These are phyloP conservation scores for Hippophae rhamnoides DNA, from an alignment of 306 rosid species.

Conservation along the genomic window DNA sequence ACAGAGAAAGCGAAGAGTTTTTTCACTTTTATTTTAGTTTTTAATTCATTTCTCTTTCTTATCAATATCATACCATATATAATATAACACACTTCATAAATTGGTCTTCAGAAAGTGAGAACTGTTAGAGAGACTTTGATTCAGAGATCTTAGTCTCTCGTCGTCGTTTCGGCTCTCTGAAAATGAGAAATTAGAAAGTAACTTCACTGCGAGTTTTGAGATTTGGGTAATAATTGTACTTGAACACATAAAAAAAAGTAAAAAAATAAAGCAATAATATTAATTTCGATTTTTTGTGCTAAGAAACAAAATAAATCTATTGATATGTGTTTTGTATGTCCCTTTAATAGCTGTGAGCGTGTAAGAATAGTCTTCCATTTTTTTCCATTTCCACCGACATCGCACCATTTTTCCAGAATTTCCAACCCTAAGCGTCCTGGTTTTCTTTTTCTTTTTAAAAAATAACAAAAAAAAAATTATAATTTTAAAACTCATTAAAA, in stretches of 20 bases:
- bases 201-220: slow-evolving; percentile 21
- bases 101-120: slow-evolving; percentile 17
- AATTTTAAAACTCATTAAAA: no score
- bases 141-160: slow-evolving; percentile 10
- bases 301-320: neutral
- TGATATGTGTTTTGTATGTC: neutral
- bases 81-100: neutral
- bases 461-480: no score
- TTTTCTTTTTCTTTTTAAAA: no score
- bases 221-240: slow-evolving; percentile 27
- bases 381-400: slow-evolving; percentile 46
- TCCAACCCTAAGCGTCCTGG: slow-evolving; percentile 3
- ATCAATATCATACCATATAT: neutral
- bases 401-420: slow-evolving; percentile 8
- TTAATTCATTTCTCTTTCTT: slow-evolving; percentile 1
- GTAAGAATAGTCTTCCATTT: slow-evolving; percentile 15
- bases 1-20: slow-evolving; percentile 29
- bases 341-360: slow-evolving; percentile 10
- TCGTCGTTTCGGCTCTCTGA: slow-evolving; percentile 20
- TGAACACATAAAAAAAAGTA: neutral
- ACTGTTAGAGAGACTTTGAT: slow-evolving; percentile 11
- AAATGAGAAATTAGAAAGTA: slow-evolving; percentile 2
- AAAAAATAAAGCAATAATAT: neutral
- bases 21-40: slow-evolving; percentile 16
- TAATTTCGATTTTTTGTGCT: neutral